Conservation (phyloP, 2,329 filamentous ascomycete species). For the Curvularia hawaiiensis region DNA sequence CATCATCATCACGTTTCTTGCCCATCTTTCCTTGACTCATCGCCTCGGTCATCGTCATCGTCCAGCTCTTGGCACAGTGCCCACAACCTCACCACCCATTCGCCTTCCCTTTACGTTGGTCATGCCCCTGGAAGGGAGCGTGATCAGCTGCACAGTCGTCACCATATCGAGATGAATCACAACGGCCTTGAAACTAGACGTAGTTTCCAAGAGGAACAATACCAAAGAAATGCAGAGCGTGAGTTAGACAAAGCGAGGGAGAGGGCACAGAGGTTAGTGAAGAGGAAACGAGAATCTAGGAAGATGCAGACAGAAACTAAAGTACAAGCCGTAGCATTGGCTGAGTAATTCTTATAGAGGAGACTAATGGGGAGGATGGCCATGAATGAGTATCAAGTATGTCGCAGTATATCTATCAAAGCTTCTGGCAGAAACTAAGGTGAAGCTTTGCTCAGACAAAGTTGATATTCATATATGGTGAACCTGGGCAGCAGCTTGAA, state of each 20-base stretch:
- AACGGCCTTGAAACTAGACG: neutral
- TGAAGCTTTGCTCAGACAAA: too few species aligned
- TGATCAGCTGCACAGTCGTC: neutral
- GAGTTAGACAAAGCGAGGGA: slow-evolving; percentile 10
- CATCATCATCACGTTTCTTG: neutral
- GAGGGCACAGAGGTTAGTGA: slow-evolving; percentile 2
- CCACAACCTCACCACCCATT: neutral
- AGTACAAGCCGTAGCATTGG: slow-evolving; percentile 3
- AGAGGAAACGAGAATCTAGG: slow-evolving; percentile 1
- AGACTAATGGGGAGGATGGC: neutral
- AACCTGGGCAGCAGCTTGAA: neutral
- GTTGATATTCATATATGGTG: neutral
- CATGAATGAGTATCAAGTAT: neutral
- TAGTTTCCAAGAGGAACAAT: slow-evolving; percentile 1
- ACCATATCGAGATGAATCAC: neutral
- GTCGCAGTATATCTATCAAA: too few species aligned
- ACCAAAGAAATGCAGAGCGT: neutral
- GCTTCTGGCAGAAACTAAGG: too few species aligned
- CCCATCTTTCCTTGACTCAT: neutral
- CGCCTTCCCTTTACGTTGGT: neutral
- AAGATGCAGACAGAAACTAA: slow-evolving; percentile 1
- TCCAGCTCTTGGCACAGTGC: neutral
- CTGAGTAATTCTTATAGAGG: slow-evolving; percentile 4
- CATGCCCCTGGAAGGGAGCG: neutral
- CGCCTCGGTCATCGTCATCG: neutral